Evolutionary conservation across 768 basidiomycete species (phyloP), one percentile per base, ranked within the genome.

Genomic region (Amyloporia xantha): DNA sequence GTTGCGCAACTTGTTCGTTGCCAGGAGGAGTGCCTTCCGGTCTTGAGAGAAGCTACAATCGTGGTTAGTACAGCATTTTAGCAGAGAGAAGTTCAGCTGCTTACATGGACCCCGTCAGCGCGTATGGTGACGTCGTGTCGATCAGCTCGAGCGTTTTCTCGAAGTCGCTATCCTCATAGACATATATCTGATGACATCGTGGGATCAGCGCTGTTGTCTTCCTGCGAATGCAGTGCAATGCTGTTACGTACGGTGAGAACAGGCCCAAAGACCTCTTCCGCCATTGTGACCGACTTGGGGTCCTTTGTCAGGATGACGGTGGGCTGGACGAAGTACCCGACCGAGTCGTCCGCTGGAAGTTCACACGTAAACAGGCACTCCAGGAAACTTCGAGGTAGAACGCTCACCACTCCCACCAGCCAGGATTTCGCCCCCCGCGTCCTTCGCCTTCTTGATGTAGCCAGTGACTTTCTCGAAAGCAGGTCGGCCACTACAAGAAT

Each of bases 211-310:
- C 9, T 4, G n/a, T n/a, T n/a, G n/a, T n/a, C n/a, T n/a, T n/a
- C n/a, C n/a, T n/a, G 1, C 13, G 21, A 6, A 41, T 46, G 13
- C 11, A 38, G 21, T 26, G 13, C 26, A 43, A 10, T 21, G 9
- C 19, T 28, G 3, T 5, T n/a, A 59, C 72, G 42, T 54, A 90
- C 91, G 28, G 94, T 95, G 45, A 97, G 59, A 28, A 98, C 94
- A 21, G 96, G 96, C 1, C 96, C 96, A 59, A 99, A 98, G 59
- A 99, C 89, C 70, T 99, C 96, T 56, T 97, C 90, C 5, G 77
- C 78, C 81, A 99, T 89, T 1, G 93, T 94, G 38, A 94, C 67
- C 1, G 82, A 87, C 52, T 79, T 79, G 35, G 96, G 92, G 63
- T 98, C 91, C 62, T 88, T 87, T 58, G 86, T 95, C 51, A 91